Evolutionary conservation across 2,329 filamentous ascomycete species (phyloP), one percentile per base, ranked within the genome.

Genomic region (Leptographium radiaticola): DNA sequence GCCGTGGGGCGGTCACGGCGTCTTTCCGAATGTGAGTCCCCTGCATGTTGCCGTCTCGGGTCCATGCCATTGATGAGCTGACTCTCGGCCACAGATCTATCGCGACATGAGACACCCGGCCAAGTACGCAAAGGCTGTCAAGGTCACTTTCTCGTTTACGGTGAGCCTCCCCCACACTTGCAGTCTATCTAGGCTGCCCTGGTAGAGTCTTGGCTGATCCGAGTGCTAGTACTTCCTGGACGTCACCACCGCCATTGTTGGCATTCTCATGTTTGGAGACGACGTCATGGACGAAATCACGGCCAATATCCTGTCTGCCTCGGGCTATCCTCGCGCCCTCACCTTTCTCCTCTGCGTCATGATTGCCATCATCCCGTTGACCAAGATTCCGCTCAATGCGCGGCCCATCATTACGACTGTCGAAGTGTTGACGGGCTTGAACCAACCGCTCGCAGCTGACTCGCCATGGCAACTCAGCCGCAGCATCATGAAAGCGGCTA

Each of bases 221-320:
- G 31, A 8, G 8, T 5, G 2, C 10, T 54, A 86, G 81, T 91
- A 88, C 66, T 64, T 87, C 20, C 77, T 97, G 13, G 91, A 97
- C 66, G 76, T 84, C 31, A 78, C 82, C 47, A 89, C 95, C 65
- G 90, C 89, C 31, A 78, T 93, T 46, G 80, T 87, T 12, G 91
- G 93, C 42, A 79, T 93, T 55, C 76, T 96, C 59, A 97, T 98
- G 91, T 98, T 96, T 67, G 91, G 91, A 57, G 87, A 95, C 60
- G 77, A 73, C n/a, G 87, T 95, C 53, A 79, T 77, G 54, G 90
- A 95, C 59, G 89, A 94, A 67, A 84, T 97, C 65, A 96, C 93
- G 0, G 85, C 86, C 63, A 97, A 95, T 69, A 84, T 98, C 56
- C 79, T 97, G 59, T 74, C 77, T 52, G 85, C 81, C 1, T 68